Percentiles rank a stretch among this genome's conserved stretches.
phyloP scores from a whole-genome alignment of 2,329 filamentous ascomycete species.

The Xylariaceae sp. region DNA sequence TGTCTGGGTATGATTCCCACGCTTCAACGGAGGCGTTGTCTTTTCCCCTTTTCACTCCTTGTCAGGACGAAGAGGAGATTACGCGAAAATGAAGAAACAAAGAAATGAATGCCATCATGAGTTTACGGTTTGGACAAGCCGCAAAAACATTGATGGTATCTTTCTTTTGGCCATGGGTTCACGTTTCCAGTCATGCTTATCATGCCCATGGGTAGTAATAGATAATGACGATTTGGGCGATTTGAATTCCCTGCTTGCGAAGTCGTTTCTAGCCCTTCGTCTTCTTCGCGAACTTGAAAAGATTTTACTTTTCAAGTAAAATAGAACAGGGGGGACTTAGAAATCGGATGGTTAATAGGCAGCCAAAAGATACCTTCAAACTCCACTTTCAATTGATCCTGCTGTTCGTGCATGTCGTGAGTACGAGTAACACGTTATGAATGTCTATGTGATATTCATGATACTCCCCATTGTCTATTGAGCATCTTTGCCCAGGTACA shows the following conservation, averaged over 20 bases:
- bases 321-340: too few species aligned
- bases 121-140: not conserved
- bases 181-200: too few species aligned
- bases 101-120: not conserved
- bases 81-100: not conserved
- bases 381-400: not conserved
- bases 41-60: not conserved
- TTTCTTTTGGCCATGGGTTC: not conserved
- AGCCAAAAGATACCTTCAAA: not conserved
- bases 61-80: not conserved
- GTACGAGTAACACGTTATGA: not conserved
- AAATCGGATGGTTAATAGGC: not conserved
- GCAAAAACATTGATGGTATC: not conserved
- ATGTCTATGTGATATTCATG: not conserved
- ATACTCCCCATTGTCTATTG: not conserved
- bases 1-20: conserved; percentile 10
- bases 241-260: not conserved
- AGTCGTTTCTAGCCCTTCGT: not conserved
- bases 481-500: not conserved
- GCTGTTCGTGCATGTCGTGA: not conserved
- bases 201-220: not conserved
- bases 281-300: not conserved
- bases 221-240: not conserved
- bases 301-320: too few species aligned
- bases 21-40: conserved; percentile 7